Percentiles rank a stretch among this genome's conserved stretches.
phyloP scores from a whole-genome alignment of 257 asterid species.

The Nicotiana paniculata region DNA sequence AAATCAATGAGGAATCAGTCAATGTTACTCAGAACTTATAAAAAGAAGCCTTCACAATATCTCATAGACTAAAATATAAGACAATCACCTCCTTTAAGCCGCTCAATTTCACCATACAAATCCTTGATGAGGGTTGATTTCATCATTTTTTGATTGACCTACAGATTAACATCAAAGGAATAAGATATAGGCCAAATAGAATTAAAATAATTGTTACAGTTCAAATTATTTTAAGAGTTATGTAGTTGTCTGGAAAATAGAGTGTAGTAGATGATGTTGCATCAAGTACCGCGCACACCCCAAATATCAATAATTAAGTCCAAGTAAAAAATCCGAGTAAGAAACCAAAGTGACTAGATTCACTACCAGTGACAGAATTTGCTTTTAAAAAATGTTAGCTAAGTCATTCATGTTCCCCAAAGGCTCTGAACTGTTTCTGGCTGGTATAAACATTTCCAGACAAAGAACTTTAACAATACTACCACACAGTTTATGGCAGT shows the following conservation, averaged over 20 bases:
- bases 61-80: background rate
- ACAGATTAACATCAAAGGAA: conserved; percentile 8
- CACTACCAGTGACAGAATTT: background rate
- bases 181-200: background rate
- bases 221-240: background rate
- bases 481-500: background rate
- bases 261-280: background rate
- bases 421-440: background rate
- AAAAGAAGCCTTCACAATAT: background rate
- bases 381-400: background rate
- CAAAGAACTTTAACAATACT: background rate
- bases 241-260: background rate
- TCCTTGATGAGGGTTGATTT: conserved; percentile 15
- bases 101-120: conserved; percentile 16
- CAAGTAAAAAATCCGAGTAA: background rate
- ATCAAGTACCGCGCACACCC: background rate
- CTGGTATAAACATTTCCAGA: background rate
- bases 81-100: conserved; percentile 11
- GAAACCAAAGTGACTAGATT: background rate
- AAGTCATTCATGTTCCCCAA: background rate
- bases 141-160: conserved; percentile 89
- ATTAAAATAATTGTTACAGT: background rate
- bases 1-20: background rate
- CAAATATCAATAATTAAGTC: background rate
- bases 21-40: background rate